These are phyloP conservation scores for Fusarium scirpi DNA, from an alignment of 2,329 filamentous ascomycete genomes.

Conservation along the genomic window DNA sequence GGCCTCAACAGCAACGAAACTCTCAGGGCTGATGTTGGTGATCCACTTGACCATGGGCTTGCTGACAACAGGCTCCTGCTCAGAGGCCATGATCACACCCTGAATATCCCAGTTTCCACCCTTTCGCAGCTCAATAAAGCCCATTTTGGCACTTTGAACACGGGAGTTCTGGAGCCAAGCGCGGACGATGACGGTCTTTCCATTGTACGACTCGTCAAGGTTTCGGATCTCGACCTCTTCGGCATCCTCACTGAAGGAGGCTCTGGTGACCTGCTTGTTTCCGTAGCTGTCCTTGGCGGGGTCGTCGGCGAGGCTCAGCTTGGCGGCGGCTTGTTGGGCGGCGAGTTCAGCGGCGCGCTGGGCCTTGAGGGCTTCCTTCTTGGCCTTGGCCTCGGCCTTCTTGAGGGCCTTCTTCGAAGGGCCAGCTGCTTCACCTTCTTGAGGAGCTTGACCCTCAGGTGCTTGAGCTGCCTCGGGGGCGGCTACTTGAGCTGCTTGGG, in stretches of 20 bases:
- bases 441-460: slow-evolving; percentile 29
- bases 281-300: slow-evolving; percentile 85
- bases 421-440: slow-evolving; percentile 13
- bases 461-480: not conserved
- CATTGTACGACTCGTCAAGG: slow-evolving; percentile 73
- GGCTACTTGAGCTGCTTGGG: not conserved
- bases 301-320: slow-evolving; percentile 70
- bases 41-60: slow-evolving; percentile 89
- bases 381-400: slow-evolving; percentile 87
- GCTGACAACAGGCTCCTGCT: slow-evolving; percentile 60
- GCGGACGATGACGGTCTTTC: slow-evolving; percentile 79
- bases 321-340: slow-evolving; percentile 75
- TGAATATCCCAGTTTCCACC: slow-evolving; percentile 83
- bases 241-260: slow-evolving; percentile 68
- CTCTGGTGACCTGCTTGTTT: slow-evolving; percentile 59
- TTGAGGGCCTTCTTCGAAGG: slow-evolving; percentile 77
- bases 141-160: slow-evolving; percentile 90
- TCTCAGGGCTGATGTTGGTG: slow-evolving; percentile 79
- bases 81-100: slow-evolving; percentile 79
- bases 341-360: slow-evolving; percentile 78
- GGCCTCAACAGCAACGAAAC: slow-evolving; percentile 84
- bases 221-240: slow-evolving; percentile 70
- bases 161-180: slow-evolving; percentile 89
- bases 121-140: slow-evolving; percentile 86
- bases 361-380: slow-evolving; percentile 87